A percentile compares a stretch with the other conserved stretches of the same genome.
Conservation (phyloP, 2,329 filamentous ascomycete species). For the Neocatenulostroma microsporum region DNA sequence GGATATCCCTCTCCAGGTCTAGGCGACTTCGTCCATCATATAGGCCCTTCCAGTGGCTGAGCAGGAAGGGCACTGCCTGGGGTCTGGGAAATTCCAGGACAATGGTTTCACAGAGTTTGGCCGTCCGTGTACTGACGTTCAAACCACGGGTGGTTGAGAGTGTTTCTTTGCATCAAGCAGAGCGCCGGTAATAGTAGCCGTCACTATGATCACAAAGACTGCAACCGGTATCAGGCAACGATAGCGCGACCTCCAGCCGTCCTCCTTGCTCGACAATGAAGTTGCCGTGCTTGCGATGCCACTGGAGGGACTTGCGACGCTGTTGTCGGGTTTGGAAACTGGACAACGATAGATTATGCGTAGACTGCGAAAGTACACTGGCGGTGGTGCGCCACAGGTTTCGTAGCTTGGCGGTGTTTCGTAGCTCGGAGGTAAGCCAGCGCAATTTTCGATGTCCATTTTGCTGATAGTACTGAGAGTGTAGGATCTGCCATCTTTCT, state of each 20-base stretch:
- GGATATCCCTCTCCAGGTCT: too few relatives aligned
- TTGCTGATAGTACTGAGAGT: background rate
- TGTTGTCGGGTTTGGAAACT: background rate
- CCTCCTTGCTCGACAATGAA: background rate
- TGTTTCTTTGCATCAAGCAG: constrained; percentile 2
- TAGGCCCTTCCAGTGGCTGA: too few relatives aligned
- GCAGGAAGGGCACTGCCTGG: too few relatives aligned
- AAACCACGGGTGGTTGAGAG: too few relatives aligned
- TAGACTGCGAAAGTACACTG: constrained; percentile 1
- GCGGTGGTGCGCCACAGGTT: background rate
- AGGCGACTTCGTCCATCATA: too few relatives aligned
- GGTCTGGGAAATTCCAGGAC: too few relatives aligned
- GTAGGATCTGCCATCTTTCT: background rate
- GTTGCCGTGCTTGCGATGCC: background rate
- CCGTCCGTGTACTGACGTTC: too few relatives aligned
- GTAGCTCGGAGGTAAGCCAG: too few relatives aligned
- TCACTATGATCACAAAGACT: background rate
- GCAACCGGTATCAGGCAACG: background rate
- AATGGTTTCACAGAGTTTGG: too few relatives aligned
- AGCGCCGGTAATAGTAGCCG: constrained; percentile 1
- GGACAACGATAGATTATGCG: background rate
- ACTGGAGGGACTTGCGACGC: background rate
- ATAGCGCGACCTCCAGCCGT: background rate
- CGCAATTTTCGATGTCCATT: background rate
- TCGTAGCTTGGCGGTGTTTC: background rate